A percentile compares a stretch with the other conserved stretches of the same genome.
phyloP scores from a whole-genome alignment of 169 alveolate genomes.

The Toxoplasma gondii region DNA sequence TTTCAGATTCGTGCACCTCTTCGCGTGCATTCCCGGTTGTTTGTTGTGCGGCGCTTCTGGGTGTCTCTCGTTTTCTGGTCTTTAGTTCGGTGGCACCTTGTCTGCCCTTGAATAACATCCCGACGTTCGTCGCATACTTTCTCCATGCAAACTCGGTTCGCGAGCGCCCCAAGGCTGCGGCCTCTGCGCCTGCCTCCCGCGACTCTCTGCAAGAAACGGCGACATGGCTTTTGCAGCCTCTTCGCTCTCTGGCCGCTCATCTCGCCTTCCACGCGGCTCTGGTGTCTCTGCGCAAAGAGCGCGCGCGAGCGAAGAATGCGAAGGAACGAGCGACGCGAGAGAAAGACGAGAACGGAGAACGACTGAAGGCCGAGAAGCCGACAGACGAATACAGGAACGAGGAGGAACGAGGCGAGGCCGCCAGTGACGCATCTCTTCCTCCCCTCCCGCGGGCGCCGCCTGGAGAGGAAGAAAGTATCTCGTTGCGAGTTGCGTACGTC shows the following conservation, averaged over 20 bases:
- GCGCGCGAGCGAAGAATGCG: not conserved
- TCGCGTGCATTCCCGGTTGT: not conserved
- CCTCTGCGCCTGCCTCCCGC: not conserved
- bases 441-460: not conserved
- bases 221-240: conserved; percentile 55
- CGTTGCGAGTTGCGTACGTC: not conserved
- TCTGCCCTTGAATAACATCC: conserved; percentile 4
- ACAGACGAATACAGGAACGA: not conserved
- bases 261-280: conserved; percentile 47
- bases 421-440: not conserved
- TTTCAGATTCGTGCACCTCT: no score
- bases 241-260: conserved; percentile 1
- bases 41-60: not conserved
- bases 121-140: not conserved
- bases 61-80: not conserved
- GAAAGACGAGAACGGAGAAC: not conserved
- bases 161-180: not conserved
- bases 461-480: not conserved
- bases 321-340: not conserved
- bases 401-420: not conserved
- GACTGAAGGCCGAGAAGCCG: not conserved
- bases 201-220: conserved; percentile 35
- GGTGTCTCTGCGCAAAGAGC: not conserved
- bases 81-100: not conserved
- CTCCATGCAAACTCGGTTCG: not conserved